Conservation (phyloP, 2,329 filamentous ascomycete genomes). For the Colletotrichum graminicola region DNA sequence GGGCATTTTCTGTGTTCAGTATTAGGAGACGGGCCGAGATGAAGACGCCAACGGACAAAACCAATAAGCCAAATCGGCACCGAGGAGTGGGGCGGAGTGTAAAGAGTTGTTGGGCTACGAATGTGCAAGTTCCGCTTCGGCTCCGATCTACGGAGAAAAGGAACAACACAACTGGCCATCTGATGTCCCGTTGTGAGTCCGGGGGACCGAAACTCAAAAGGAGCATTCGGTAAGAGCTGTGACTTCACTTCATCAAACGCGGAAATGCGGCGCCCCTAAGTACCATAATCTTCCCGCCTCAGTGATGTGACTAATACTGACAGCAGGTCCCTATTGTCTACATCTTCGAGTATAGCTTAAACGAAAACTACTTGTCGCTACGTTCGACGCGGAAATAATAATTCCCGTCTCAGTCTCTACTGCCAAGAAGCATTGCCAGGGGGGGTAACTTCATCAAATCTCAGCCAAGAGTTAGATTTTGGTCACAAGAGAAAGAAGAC, state of each 20-base stretch:
- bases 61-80: slow-evolving; percentile 27
- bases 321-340: background rate
- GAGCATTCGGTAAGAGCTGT: too few species aligned
- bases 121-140: slow-evolving; percentile 27
- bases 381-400: too few species aligned
- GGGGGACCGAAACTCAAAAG: background rate
- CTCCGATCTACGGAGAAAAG: slow-evolving; percentile 29
- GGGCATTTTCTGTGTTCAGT: background rate
- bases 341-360: background rate
- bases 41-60: slow-evolving; percentile 1
- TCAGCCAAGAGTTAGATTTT: too few species aligned
- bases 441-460: too few species aligned
- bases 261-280: too few species aligned
- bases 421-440: too few species aligned
- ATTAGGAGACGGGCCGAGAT: background rate
- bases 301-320: too few species aligned
- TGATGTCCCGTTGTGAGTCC: background rate
- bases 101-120: slow-evolving; percentile 10
- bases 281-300: too few species aligned
- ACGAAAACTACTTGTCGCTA: too few species aligned
- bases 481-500: background rate
- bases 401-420: too few species aligned
- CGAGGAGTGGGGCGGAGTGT: background rate
- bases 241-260: too few species aligned
- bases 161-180: background rate